phyloP scores from a whole-genome alignment of 208 protist species.

The Leishmania tropica region DNA sequence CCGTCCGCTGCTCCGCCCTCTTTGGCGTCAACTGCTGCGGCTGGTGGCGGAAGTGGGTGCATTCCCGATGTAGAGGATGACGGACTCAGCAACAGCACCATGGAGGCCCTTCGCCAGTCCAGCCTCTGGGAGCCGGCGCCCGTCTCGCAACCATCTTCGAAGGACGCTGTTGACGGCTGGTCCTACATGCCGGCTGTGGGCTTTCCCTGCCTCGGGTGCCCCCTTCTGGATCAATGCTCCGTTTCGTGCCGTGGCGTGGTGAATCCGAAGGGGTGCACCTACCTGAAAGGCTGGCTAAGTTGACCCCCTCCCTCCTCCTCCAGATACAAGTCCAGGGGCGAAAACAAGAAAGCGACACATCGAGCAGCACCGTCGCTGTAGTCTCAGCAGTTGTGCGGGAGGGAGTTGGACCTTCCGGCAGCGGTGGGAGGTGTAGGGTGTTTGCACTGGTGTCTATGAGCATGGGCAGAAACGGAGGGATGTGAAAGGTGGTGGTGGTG shows the following conservation, averaged over 20 bases:
- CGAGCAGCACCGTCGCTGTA: background rate
- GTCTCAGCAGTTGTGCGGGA: background rate
- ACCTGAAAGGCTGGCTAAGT: constrained; percentile 68
- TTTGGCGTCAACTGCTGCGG: background rate
- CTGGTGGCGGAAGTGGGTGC: background rate
- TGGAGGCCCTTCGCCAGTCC: constrained; percentile 12
- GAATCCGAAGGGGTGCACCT: constrained; percentile 58
- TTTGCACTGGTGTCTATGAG: background rate
- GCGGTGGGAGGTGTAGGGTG: background rate
- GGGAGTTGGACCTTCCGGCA: background rate
- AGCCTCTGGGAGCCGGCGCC: constrained; percentile 33
- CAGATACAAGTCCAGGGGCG: background rate
- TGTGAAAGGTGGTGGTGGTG: background rate
- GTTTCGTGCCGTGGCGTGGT: constrained; percentile 42
- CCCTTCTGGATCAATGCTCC: constrained; percentile 65
- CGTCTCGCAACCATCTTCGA: constrained; percentile 32
- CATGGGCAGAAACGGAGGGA: background rate
- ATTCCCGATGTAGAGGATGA: constrained; percentile 17
- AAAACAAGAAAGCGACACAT: too few species aligned
- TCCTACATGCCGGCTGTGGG: constrained; percentile 76
- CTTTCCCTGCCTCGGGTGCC: constrained; percentile 79
- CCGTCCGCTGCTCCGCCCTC: background rate
- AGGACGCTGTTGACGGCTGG: constrained; percentile 41
- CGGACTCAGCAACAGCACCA: constrained; percentile 2
- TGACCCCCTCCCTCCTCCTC: background rate